Evolutionary conservation across 257 asterid genomes (phyloP).

Genomic region (Jaltomata sinuosa): DNA sequence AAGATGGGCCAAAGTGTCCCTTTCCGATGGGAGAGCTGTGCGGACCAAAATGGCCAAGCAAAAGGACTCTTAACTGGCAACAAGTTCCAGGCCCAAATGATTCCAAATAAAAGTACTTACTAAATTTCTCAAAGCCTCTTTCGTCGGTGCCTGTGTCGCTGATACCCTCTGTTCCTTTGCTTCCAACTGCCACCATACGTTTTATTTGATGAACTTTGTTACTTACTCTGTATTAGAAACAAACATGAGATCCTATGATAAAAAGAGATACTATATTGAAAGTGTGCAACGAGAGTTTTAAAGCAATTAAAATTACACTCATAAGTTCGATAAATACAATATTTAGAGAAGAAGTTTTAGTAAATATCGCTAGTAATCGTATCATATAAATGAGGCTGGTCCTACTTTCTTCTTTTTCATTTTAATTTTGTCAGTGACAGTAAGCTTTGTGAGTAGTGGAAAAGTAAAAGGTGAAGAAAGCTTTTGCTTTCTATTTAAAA

Average conservation of each 20-base stretch:
- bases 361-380: background rate
- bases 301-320: too few relatives aligned
- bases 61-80: background rate
- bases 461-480: background rate
- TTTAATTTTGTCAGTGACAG: background rate
- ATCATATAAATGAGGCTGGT: background rate
- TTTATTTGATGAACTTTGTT: background rate
- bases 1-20: conserved; percentile 8
- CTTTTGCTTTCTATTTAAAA: background rate
- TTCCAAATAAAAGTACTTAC: background rate
- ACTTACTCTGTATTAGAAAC: background rate
- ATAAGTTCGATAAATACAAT: too few relatives aligned
- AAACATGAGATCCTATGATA: background rate
- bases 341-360: too few relatives aligned
- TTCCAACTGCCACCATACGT: background rate
- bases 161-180: background rate
- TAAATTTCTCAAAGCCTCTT: background rate
- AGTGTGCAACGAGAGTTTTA: background rate
- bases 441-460: background rate
- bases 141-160: background rate
- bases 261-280: background rate
- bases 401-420: too few relatives aligned
- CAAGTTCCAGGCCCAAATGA: conserved; percentile 1
- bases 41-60: conserved; percentile 2
- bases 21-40: background rate